Base-by-base conservation (phyloP, 2,329 filamentous ascomycete genomes). In the Penicillium olsonii region DNA sequence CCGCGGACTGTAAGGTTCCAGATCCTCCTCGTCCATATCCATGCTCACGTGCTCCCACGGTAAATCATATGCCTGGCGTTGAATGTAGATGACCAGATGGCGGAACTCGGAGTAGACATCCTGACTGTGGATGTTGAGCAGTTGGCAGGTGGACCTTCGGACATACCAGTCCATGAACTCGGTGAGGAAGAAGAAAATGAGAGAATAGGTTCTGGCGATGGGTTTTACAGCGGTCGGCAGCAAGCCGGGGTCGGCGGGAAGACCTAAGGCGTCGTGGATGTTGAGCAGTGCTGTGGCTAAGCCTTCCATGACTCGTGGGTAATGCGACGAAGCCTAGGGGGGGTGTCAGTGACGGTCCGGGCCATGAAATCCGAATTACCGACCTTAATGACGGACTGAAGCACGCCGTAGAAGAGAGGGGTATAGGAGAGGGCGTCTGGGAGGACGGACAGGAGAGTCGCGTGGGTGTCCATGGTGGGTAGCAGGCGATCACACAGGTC, bases 141-240 rank as follows among this genome's bases (percentile, higher is more conserved):
- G 45, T 22, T 68, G 66, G 40, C 69, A 71, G 11, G 59, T 68
- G 11, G 63, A 64, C 48, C 61, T 56, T 37, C 67, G 50, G 24
- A 66, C 58, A 58, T 70, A 71, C 63, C 68, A 71, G 48, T 70
- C 64, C 61, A 72, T 71, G 37, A 71, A 61, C 44, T 71, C 68
- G 17, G 64, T 63, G 3, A 72, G 53, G 19, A 70, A 65, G 48
- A 72, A 65, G 29, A 71, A 71, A 4, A 64, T 59, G 34, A 68
- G 53, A 5, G 67, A 57, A 51, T 72, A 72, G 20, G 70, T 60
- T 18, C 55, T 62, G 7, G 65, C 62, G 22, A 69, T 58, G 9
- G 55, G 43, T 18, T 60, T 43, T 5, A 59, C 57, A 10, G 58
- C 49, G 11, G 53, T 52, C 17, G 43, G 40, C 10, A 57, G 33